phyloP scores from a whole-genome alignment of 768 basidiomycete genomes.

The Leccinum truebloodii region DNA sequence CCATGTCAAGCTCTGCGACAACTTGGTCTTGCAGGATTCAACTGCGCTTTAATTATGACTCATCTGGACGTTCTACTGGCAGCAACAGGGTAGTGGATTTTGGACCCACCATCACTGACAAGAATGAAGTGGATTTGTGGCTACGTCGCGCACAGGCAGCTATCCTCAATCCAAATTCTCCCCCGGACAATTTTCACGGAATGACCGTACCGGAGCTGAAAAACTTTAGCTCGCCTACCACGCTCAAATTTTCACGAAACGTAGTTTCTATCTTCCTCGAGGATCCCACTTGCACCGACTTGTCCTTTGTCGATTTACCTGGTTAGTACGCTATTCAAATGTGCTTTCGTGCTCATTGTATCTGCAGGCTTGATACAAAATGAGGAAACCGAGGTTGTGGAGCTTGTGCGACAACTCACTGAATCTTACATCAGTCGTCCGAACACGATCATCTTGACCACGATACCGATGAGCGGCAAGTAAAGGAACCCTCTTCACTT shows the following conservation, averaged over 20 bases:
- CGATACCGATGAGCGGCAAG: conserved; percentile 65
- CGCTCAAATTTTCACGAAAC: conserved; percentile 49
- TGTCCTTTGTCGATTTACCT: conserved; percentile 57
- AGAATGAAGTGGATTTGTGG: conserved; percentile 38
- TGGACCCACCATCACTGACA: conserved; percentile 35
- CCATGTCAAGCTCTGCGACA: conserved; percentile 40
- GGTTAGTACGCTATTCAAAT: conserved; percentile 33
- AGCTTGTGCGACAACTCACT: conserved; percentile 50
- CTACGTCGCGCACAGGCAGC: conserved; percentile 50
- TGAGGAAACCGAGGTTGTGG: conserved; percentile 40
- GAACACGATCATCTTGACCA: too few species aligned
- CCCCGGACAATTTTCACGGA: conserved; percentile 20
- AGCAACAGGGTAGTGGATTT: conserved; percentile 21
- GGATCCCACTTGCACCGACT: conserved; percentile 46
- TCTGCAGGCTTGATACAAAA: conserved; percentile 59
- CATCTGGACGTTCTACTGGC: conserved; percentile 23
- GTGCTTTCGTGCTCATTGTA: conserved; percentile 6
- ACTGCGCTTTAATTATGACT: conserved; percentile 38
- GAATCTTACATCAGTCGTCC: conserved; percentile 46
- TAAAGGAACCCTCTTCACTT: background rate
- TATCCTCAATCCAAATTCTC: conserved; percentile 36
- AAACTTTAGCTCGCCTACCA: conserved; percentile 22
- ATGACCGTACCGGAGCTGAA: conserved; percentile 30
- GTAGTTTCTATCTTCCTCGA: conserved; percentile 47
- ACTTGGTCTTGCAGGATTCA: conserved; percentile 48